Percentiles rank a stretch among this genome's conserved stretches.
Evolutionary conservation across 768 basidiomycete genomes (phyloP).

Genomic region (Collybia sordida): DNA sequence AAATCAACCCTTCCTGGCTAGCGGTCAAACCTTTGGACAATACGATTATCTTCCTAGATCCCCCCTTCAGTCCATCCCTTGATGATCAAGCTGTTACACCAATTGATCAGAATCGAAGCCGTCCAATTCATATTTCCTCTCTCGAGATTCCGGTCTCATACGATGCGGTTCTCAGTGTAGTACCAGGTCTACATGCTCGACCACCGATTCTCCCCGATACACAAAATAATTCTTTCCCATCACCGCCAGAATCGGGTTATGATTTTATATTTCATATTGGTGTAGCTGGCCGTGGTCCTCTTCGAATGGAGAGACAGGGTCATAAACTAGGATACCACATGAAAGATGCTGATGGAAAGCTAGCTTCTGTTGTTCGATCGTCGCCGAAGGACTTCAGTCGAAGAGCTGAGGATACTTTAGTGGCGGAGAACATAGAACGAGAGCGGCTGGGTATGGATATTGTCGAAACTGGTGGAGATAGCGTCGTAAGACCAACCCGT

Average conservation of each 20-base stretch:
- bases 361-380: constrained; percentile 49
- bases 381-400: constrained; percentile 41
- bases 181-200: constrained; percentile 59
- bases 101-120: constrained; percentile 15
- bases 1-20: constrained; percentile 71
- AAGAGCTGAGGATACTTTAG: constrained; percentile 30
- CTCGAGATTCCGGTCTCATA: constrained; percentile 62
- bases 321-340: constrained; percentile 71
- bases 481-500: constrained; percentile 34
- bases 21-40: constrained; percentile 66
- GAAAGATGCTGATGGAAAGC: constrained; percentile 61
- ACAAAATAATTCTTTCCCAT: constrained; percentile 28
- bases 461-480: constrained; percentile 33
- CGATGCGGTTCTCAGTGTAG: constrained; percentile 49
- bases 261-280: constrained; percentile 75
- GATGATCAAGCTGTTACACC: constrained; percentile 18
- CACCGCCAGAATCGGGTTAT: constrained; percentile 50
- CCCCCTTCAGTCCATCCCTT: constrained; percentile 24
- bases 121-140: constrained; percentile 58
- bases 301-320: constrained; percentile 63
- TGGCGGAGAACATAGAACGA: constrained; percentile 36
- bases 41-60: constrained; percentile 42
- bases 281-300: constrained; percentile 60
- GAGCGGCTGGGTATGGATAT: constrained; percentile 38
- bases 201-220: constrained; percentile 51